Evolutionary conservation across 2,329 filamentous ascomycete genomes (phyloP), one percentile per base, ranked within the genome.

Genomic region (Lasiodiplodia gonubiensis): DNA sequence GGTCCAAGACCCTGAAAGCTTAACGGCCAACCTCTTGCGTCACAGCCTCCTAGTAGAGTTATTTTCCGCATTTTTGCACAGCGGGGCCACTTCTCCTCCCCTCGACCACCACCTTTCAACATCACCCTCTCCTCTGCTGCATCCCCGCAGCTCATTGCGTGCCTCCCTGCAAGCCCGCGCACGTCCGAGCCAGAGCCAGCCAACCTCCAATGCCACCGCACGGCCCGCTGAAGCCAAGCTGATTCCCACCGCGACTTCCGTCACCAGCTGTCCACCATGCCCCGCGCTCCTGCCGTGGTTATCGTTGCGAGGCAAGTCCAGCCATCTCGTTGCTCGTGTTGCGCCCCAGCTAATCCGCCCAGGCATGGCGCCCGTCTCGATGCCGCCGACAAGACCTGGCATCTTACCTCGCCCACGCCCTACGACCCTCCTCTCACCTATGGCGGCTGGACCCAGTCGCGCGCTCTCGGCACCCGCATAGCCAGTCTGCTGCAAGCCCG

Each of bases 381-480:
- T 79, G 93, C 93, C 67, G 93, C 94, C 70, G 94, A 99, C 84
- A 93, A 94, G 77, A 89, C 92, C 78, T 99, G 95, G 95, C 93
- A 97, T 79, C 86, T 97, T 66, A 91, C 92, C 35, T 97, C 95
- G 6, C 92, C 94, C 1, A 94, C 93, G 6, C 95, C 95, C 2
- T 99, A 98, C 83, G 94, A 99, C 72, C 92, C 95, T 71, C 95
- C 95, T 60, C 85, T 99, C 68, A 97, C 94, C 2, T 98, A 97
- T 76, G 92, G 92, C 72, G 95, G 95, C 71, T 97, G 95, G 91
- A 88, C 90, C 16, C 95, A 98, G 79, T 90, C 92, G 65, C 89
- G 91, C 72, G 88, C 90, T 5, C 86, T 97, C 27, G 95, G 95
- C 18, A 85, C 89, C 69, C 89, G 93, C 69, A 97, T 99, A 70